Conservation (phyloP, 768 basidiomycete species). For the Termitomyces sp. region DNA sequence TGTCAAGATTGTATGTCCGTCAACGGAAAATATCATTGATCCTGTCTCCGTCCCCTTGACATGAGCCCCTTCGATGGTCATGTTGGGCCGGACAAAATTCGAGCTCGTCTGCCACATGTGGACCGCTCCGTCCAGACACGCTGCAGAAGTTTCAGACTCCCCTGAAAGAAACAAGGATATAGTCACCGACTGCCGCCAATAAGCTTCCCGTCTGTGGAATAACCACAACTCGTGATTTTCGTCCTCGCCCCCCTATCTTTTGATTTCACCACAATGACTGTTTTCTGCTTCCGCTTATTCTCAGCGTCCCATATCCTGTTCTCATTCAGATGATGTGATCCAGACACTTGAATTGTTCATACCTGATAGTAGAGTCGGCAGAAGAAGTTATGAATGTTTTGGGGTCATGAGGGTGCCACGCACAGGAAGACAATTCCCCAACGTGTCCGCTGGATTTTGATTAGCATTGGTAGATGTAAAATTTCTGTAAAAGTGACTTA, state of each 20-base stretch:
- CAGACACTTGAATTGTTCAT: conserved; percentile 13
- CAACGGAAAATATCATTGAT: conserved; percentile 82
- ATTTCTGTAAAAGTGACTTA: conserved; percentile 33
- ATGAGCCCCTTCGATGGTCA: conserved; percentile 85
- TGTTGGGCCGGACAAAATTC: conserved; percentile 89
- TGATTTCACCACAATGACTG: conserved; percentile 93
- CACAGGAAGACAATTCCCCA: conserved; percentile 80
- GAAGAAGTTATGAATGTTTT: conserved; percentile 87
- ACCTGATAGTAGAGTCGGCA: conserved; percentile 95
- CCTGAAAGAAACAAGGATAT: not conserved
- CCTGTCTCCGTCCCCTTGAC: conserved; percentile 82
- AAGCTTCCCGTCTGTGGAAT: conserved; percentile 83
- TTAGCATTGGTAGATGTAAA: not conserved
- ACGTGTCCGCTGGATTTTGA: conserved; percentile 75
- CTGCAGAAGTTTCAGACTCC: conserved; percentile 33
- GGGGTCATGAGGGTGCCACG: conserved; percentile 88
- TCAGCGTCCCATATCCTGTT: conserved; percentile 90
- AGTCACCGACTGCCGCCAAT: conserved; percentile 74
- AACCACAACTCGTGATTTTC: conserved; percentile 82
- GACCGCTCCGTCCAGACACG: conserved; percentile 85
- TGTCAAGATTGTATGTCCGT: conserved; percentile 79
- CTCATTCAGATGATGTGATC: not conserved
- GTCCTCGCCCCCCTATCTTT: conserved; percentile 94
- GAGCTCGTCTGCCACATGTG: conserved; percentile 91
- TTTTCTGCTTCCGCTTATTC: conserved; percentile 90